Evolutionary conservation across 2,329 filamentous ascomycete genomes (phyloP).

Genomic region (Byssoonygena ceratinophila): DNA sequence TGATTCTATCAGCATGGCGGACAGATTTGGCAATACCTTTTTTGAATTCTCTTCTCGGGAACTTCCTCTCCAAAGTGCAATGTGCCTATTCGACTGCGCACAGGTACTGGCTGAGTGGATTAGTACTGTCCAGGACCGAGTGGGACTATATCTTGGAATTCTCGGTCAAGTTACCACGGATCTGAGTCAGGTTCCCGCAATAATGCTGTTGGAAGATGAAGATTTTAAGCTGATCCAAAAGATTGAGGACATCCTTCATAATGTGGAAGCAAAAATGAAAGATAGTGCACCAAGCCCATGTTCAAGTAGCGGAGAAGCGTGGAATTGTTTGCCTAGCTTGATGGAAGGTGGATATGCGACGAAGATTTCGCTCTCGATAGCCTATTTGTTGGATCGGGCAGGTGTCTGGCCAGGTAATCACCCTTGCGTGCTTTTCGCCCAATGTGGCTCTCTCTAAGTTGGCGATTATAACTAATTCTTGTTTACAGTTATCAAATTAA

Average conservation of each 20-base stretch:
- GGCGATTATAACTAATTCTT: slow-evolving; percentile 20
- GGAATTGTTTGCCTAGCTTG: slow-evolving; percentile 47
- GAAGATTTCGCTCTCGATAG: slow-evolving; percentile 72
- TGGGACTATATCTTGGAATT: slow-evolving; percentile 80
- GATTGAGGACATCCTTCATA: slow-evolving; percentile 65
- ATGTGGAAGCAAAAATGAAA: slow-evolving; percentile 69
- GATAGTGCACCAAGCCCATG: slow-evolving; percentile 38
- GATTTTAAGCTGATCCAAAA: slow-evolving; percentile 77
- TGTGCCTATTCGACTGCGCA: slow-evolving; percentile 88
- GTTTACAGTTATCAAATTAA: slow-evolving; percentile 53
- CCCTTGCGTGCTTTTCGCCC: not conserved
- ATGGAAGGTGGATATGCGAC: slow-evolving; percentile 67
- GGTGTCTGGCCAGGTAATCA: slow-evolving; percentile 81
- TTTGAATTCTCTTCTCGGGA: slow-evolving; percentile 74
- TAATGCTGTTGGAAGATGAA: slow-evolving; percentile 86
- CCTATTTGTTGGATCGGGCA: slow-evolving; percentile 76
- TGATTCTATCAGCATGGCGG: slow-evolving; percentile 78
- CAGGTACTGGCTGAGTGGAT: slow-evolving; percentile 94
- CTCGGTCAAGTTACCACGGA: slow-evolving; percentile 76
- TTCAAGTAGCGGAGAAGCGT: slow-evolving; percentile 27
- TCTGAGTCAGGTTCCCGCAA: slow-evolving; percentile 65
- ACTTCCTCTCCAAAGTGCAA: slow-evolving; percentile 76
- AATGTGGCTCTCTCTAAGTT: not conserved
- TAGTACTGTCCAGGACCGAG: slow-evolving; percentile 81
- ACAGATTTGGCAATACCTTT: slow-evolving; percentile 75